These are phyloP conservation scores for Erodium chrysanthum DNA, from an alignment of 441 rosid species.

Conservation along the genomic window DNA sequence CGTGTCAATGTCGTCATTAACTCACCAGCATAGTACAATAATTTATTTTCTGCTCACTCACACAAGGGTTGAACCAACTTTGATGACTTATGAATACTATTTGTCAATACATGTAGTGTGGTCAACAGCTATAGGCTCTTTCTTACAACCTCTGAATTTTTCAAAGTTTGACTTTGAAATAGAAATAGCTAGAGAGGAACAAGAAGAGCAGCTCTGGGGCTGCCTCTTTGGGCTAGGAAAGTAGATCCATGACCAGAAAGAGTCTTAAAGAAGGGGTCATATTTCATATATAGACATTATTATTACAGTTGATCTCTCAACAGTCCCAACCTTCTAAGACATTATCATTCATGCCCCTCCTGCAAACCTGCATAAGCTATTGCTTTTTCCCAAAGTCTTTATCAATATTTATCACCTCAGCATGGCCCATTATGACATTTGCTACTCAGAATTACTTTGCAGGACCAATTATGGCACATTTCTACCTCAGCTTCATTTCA, in stretches of 20 bases:
- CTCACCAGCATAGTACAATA: neutral
- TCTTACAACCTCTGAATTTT: neutral
- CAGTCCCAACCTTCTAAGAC: neutral
- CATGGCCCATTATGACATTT: neutral
- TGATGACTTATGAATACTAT: neutral
- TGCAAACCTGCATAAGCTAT: conserved; percentile 8
- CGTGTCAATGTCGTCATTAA: too few species aligned
- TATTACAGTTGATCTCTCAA: neutral
- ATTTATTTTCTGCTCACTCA: neutral
- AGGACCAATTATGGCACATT: too few species aligned
- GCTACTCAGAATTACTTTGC: too few species aligned
- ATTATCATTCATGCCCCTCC: conserved; percentile 2
- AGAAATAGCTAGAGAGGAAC: too few species aligned
- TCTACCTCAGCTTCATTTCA: too few species aligned
- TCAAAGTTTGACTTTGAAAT: too few species aligned
- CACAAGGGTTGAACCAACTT: neutral
- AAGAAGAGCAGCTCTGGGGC: too few species aligned
- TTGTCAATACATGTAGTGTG: neutral
- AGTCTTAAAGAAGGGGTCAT: too few species aligned
- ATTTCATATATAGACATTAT: too few species aligned
- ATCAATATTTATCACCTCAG: conserved; percentile 15
- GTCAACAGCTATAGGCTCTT: neutral
- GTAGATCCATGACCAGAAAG: too few species aligned
- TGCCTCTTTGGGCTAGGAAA: too few species aligned
- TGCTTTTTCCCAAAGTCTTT: conserved; percentile 17